Percentiles rank a stretch among this genome's conserved stretches.
Conservation (phyloP, 2,329 filamentous ascomycete genomes). For the Trichothecium sympodiale region DNA sequence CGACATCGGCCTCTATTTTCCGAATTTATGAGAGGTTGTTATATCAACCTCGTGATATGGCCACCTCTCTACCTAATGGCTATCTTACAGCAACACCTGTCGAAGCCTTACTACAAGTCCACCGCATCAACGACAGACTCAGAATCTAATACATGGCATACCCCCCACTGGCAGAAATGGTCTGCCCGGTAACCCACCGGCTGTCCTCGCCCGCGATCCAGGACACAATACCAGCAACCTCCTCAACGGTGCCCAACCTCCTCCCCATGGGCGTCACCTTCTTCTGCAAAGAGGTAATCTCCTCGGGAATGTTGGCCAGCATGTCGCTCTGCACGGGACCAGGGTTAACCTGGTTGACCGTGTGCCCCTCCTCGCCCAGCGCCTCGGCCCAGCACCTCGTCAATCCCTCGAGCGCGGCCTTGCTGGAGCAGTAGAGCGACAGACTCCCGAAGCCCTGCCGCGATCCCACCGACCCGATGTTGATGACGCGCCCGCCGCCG, state of each 20-base stretch:
- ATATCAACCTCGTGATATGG: too few species aligned
- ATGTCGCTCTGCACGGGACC: constrained; percentile 49
- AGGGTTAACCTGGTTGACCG: constrained; percentile 49
- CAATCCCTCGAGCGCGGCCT: constrained; percentile 48
- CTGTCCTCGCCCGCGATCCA: constrained; percentile 40
- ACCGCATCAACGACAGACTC: too few species aligned
- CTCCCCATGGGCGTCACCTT: constrained; percentile 38
- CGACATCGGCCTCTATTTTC: too few species aligned
- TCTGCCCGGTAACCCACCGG: constrained; percentile 42
- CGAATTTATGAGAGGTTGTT: too few species aligned
- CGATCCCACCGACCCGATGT: constrained; percentile 44
- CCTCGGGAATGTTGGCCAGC: constrained; percentile 39
- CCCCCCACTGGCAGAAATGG: constrained; percentile 40
- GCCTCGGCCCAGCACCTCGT: constrained; percentile 49
- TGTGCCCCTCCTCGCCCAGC: constrained; percentile 43
- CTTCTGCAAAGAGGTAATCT: constrained; percentile 35
- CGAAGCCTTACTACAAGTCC: too few species aligned
- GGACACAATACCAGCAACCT: constrained; percentile 44
- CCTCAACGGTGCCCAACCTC: constrained; percentile 37
- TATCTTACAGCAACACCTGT: too few species aligned
- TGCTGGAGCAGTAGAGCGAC: constrained; percentile 43
- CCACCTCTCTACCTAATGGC: too few species aligned
- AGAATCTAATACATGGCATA: constrained; percentile 5
- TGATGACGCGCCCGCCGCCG: constrained; percentile 37
- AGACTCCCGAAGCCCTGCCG: constrained; percentile 32